phyloP scores from a whole-genome alignment of 208 protist genomes.

The Acanthamoeba lenticulata region DNA sequence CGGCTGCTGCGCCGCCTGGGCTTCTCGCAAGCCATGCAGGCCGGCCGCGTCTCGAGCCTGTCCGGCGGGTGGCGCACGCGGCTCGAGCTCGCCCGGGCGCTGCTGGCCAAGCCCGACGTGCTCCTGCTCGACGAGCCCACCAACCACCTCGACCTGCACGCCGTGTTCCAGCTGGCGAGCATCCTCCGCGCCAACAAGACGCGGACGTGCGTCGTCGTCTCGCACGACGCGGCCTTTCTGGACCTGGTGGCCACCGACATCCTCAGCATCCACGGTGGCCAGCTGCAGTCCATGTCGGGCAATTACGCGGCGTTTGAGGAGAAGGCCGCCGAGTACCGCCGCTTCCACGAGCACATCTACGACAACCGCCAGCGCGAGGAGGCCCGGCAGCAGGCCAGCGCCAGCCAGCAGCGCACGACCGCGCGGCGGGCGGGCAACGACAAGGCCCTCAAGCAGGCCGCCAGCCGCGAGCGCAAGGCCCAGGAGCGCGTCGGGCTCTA shows the following conservation, averaged over 20 bases:
- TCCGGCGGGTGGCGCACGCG: conserved; percentile 98
- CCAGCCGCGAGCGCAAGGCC: conserved; percentile 58
- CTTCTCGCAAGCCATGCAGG: conserved; percentile 93
- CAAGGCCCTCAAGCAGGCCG: conserved; percentile 52
- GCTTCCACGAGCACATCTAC: conserved; percentile 76
- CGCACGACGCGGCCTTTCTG: conserved; percentile 96
- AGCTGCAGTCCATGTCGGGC: conserved; percentile 88
- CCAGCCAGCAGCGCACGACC: background rate
- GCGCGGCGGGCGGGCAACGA: conserved; percentile 65
- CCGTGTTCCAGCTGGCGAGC: conserved; percentile 95
- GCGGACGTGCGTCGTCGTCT: conserved; percentile 94
- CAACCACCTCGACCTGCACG: conserved; percentile 97
- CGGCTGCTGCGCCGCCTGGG: conserved; percentile 89
- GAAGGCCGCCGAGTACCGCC: conserved; percentile 66
- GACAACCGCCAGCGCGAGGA: conserved; percentile 67
- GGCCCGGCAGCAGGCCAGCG: conserved; percentile 61
- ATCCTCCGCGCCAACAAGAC: conserved; percentile 94
- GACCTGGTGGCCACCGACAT: conserved; percentile 97
- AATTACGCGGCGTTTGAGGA: conserved; percentile 86
- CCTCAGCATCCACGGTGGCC: conserved; percentile 90
- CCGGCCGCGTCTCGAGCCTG: conserved; percentile 73
- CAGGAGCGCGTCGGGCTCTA: conserved; percentile 59
- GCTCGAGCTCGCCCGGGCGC: conserved; percentile 94
- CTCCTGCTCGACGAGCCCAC: conserved; percentile 97
- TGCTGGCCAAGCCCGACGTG: conserved; percentile 94